Conservation (phyloP, 331 rosid species). For the Malus hybrid region DNA sequence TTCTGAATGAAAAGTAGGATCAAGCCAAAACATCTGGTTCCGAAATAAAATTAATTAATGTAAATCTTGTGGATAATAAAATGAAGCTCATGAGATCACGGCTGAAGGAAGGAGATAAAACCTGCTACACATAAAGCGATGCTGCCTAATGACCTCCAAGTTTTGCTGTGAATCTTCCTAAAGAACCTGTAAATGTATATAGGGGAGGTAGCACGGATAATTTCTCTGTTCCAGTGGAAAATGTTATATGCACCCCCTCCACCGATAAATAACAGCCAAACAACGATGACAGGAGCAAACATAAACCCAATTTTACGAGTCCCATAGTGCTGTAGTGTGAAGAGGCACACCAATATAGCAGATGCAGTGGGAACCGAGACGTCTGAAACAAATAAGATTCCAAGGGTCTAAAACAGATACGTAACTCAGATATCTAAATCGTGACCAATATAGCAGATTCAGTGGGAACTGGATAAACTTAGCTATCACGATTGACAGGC, state of each 20-base stretch:
- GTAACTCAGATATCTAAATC: background rate
- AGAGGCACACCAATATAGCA: constrained; percentile 60
- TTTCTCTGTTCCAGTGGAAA: constrained; percentile 42
- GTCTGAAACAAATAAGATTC: constrained; percentile 35
- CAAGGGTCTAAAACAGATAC: background rate
- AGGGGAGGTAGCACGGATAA: constrained; percentile 51
- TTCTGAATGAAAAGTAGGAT: background rate
- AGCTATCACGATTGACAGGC: background rate
- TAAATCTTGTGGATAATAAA: background rate
- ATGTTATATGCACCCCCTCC: constrained; percentile 51
- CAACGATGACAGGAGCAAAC: constrained; percentile 61
- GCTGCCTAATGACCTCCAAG: constrained; percentile 70
- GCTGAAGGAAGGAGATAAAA: background rate
- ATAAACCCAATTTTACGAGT: constrained; percentile 68
- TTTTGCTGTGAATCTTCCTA: constrained; percentile 13
- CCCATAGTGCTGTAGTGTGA: constrained; percentile 62
- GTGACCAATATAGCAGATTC: background rate
- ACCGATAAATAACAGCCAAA: constrained; percentile 55
- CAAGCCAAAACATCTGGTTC: background rate
- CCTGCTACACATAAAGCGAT: constrained; percentile 64
- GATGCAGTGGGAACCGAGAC: constrained; percentile 71
- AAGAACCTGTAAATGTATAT: constrained; percentile 49
- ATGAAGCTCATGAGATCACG: background rate
- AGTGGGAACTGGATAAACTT: background rate
- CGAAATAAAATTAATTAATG: background rate